A percentile compares a stretch with the other conserved stretches of the same genome.
These are phyloP conservation scores for Globisporangium megalacanthum DNA, from an alignment of 352 stramenopile species.

Conservation along the genomic window DNA sequence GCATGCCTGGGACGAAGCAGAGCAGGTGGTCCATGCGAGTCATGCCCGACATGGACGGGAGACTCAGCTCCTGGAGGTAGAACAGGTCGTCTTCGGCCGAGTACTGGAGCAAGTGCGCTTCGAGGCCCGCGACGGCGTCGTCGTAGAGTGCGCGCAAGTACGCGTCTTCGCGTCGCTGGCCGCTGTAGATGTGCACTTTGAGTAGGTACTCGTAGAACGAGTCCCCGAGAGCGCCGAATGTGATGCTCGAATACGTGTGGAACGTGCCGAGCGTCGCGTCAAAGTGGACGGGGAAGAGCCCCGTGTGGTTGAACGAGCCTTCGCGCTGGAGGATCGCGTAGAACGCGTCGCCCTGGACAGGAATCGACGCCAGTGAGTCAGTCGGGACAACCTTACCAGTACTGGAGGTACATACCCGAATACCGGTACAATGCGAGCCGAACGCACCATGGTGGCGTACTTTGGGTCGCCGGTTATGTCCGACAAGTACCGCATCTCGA, in stretches of 20 bases:
- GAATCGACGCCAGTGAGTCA: neutral
- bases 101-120: conserved; percentile 86
- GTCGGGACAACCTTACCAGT: neutral
- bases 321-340: conserved; percentile 68
- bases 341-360: conserved; percentile 60
- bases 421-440: neutral
- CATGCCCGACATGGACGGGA: conserved; percentile 35
- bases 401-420: neutral
- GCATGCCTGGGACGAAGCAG: conserved; percentile 93
- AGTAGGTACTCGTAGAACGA: conserved; percentile 99
- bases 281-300: conserved; percentile 88
- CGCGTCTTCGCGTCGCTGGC: conserved; percentile 54
- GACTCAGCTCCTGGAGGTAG: conserved; percentile 52
- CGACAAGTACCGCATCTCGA: conserved; percentile 79
- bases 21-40: conserved; percentile 95
- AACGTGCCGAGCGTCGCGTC: conserved; percentile 31
- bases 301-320: conserved; percentile 65
- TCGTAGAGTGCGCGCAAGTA: conserved; percentile 91
- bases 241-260: conserved; percentile 43
- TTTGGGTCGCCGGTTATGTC: conserved; percentile 70
- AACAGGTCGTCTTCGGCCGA: conserved; percentile 57
- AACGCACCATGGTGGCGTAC: conserved; percentile 55
- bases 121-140: conserved; percentile 90
- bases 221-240: conserved; percentile 93
- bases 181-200: conserved; percentile 97